Conservation (phyloP, 129 eudicot species). For the Apium graveolens region DNA sequence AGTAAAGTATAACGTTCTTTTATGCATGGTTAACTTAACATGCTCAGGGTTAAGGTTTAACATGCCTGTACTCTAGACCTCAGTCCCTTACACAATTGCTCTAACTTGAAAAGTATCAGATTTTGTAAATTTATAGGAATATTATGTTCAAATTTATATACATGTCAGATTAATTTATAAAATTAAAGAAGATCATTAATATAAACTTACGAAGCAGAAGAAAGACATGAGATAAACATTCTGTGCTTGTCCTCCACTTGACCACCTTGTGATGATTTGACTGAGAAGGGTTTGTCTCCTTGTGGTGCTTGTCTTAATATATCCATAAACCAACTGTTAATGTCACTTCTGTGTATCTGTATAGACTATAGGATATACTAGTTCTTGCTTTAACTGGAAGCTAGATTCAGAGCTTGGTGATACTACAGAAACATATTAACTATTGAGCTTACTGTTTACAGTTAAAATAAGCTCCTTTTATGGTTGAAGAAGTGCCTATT, state of each 20-base stretch:
- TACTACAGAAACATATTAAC: neutral
- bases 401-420: neutral
- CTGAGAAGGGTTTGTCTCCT: neutral
- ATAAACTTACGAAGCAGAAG: neutral
- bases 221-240: neutral
- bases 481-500: conserved; percentile 6
- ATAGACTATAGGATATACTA: neutral
- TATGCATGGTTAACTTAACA: no score
- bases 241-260: neutral
- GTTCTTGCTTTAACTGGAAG: neutral
- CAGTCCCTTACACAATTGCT: no score
- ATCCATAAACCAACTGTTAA: neutral
- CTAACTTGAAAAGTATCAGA: neutral
- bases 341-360: neutral
- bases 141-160: neutral
- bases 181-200: neutral
- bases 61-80: no score
- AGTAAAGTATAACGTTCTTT: no score
- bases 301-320: conserved; percentile 5
- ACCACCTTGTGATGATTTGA: conserved; percentile 3
- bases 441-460: neutral
- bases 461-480: neutral
- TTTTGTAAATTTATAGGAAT: neutral
- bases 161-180: neutral
- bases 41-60: no score